Evolutionary conservation across 495 filamentous ascomycete genomes (phyloP).

Genomic region (Tuber microsphaerosporum): DNA sequence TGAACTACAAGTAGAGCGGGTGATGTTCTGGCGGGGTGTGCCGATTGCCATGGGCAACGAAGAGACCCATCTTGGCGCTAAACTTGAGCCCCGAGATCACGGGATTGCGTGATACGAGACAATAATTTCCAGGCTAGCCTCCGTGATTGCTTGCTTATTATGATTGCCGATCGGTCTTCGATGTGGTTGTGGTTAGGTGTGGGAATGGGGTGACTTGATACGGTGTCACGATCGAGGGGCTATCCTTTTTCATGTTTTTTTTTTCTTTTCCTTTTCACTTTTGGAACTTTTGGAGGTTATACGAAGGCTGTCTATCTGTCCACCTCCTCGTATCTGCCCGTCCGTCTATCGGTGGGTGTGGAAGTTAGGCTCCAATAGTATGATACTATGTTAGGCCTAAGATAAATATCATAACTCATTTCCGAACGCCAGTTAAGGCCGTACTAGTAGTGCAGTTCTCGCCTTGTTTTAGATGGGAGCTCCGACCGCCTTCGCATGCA

Average conservation of each 20-base stretch:
- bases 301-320: too few relatives aligned
- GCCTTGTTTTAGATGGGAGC: not conserved
- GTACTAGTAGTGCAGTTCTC: not conserved
- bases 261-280: not conserved
- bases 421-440: not conserved
- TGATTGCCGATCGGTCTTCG: not conserved
- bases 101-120: conserved; percentile 4
- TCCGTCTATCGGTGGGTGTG: not conserved
- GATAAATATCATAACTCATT: not conserved
- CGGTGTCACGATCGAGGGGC: not conserved
- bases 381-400: not conserved
- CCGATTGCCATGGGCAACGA: not conserved
- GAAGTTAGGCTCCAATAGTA: not conserved
- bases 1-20: not conserved
- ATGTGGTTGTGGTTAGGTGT: not conserved
- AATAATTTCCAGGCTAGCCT: not conserved
- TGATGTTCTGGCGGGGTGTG: not conserved
- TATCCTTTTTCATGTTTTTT: not conserved
- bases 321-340: too few relatives aligned
- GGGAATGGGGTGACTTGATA: not conserved
- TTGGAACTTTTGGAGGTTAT: too few relatives aligned
- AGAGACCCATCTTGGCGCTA: not conserved
- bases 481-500: not conserved
- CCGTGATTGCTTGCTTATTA: not conserved
- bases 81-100: not conserved